Base-by-base conservation (phyloP, 768 basidiomycete species). In the Pisolithus sp. region DNA sequence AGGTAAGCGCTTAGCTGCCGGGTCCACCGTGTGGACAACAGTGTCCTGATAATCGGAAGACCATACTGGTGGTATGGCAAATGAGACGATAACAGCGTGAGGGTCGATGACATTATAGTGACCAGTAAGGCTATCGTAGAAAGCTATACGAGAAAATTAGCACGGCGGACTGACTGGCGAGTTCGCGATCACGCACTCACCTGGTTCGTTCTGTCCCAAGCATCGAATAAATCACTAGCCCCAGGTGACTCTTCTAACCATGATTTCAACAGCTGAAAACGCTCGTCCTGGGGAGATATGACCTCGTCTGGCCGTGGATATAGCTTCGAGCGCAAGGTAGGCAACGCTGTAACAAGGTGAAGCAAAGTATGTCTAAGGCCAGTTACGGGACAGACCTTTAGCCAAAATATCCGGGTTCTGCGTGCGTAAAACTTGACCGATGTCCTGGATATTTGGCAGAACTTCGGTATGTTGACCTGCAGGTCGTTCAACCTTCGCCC, bases 1-100 rank as follows among this genome's bases (percentile, higher is more conserved):
- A 91, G 66, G 61, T 83, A 86, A 4, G 79, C 73, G 53, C 82
- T 83, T 38, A 92, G 60, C 17, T 75, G 74, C 31, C 79, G 76
- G 49, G 76, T 71, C 66, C 78, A 83, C 26, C 74, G 67, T 0
- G 79, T 73, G 1, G 78, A 76, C 34, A 92, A 70, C 9, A 89
- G 59, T 2, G 64, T 71, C 57, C 81, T 84, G 46, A 88, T 67
- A 31, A 92, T 78, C 0, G 85, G 75, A 36, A 77, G 68, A 0
- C 87, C 88, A 21, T 79, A 62, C 0, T 74, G 54, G 56, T 91
- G 88, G 60, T 82, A 79, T 4, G 81, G 76, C 54, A 86, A 86
- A 46, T 91, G 88, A 4, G 74, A 70, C 3, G 86, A 82, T 13
- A 88, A 69, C 1, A 93, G 68, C 5, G 69, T 73, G 50, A 92